Conservation (phyloP, 2,329 filamentous ascomycete species). For the Colletotrichum lupini region DNA sequence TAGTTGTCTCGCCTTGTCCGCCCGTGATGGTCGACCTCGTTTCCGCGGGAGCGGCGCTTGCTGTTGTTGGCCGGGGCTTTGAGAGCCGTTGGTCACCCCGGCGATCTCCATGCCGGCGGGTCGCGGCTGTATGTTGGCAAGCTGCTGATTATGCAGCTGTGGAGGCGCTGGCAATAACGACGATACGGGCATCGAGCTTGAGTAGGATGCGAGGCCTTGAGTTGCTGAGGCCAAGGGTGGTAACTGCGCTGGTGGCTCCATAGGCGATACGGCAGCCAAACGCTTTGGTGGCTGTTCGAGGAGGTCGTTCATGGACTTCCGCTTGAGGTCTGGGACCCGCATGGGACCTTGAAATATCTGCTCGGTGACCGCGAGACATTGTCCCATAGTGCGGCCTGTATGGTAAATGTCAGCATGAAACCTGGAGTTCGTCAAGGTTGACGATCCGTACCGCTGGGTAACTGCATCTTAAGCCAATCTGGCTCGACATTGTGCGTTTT, state of each 20-base stretch:
- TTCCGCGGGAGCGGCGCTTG: slow-evolving; percentile 43
- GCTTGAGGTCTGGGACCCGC: slow-evolving; percentile 45
- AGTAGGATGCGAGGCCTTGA: slow-evolving; percentile 6
- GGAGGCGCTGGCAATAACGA: slow-evolving; percentile 23
- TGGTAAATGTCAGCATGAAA: slow-evolving; percentile 2
- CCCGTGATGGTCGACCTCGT: slow-evolving; percentile 57
- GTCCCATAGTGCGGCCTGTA: slow-evolving; percentile 58
- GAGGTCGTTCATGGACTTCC: slow-evolving; percentile 49
- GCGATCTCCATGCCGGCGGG: slow-evolving; percentile 3
- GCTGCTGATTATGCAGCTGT: slow-evolving; percentile 24
- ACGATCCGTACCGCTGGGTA: slow-evolving; percentile 54
- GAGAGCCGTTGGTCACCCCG: slow-evolving; percentile 2
- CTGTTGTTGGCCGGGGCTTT: slow-evolving; percentile 16
- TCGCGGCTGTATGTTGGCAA: slow-evolving; percentile 38
- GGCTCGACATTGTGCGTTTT: slow-evolving; percentile 48
- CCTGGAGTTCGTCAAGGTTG: background rate
- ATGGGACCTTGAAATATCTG: slow-evolving; percentile 50
- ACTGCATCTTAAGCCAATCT: slow-evolving; percentile 60
- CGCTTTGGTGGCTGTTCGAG: slow-evolving; percentile 47
- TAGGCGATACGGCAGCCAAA: slow-evolving; percentile 37
- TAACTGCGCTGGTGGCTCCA: slow-evolving; percentile 26
- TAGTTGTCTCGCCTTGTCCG: slow-evolving; percentile 51
- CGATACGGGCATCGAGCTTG: slow-evolving; percentile 14
- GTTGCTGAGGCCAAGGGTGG: slow-evolving; percentile 18
- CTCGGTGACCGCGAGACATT: slow-evolving; percentile 55